A percentile compares a stretch with the other conserved stretches of the same genome.
phyloP scores from a whole-genome alignment of 768 basidiomycete genomes.

The Pisolithus microcarpus region DNA sequence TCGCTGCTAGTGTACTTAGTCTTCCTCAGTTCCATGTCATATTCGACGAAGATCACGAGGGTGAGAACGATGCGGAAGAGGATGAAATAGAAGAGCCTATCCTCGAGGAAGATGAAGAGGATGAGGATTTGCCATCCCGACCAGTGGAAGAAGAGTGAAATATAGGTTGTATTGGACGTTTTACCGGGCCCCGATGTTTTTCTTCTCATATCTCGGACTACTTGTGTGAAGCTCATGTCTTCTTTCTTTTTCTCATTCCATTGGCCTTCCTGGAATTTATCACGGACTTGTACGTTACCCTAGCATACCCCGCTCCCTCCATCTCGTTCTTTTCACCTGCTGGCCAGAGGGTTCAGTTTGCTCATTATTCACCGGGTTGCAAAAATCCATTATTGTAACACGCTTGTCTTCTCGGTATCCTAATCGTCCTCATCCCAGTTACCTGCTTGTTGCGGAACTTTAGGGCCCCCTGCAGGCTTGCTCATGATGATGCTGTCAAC shows the following conservation, averaged over 20 bases:
- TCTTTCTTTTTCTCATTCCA: slow-evolving; percentile 5
- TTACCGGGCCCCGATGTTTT: background rate
- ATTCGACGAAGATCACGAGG: slow-evolving; percentile 65
- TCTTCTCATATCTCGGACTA: background rate
- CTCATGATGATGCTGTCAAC: slow-evolving; percentile 99
- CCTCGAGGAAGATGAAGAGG: slow-evolving; percentile 61
- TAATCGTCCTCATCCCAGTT: slow-evolving; percentile 77
- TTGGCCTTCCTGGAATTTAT: slow-evolving; percentile 20
- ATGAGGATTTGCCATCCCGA: slow-evolving; percentile 33
- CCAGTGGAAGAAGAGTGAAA: slow-evolving; percentile 17
- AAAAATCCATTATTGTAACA: slow-evolving; percentile 22
- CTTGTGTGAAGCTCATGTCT: slow-evolving; percentile 1
- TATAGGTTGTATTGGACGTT: slow-evolving; percentile 6
- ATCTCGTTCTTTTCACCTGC: background rate
- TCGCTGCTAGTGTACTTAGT: background rate
- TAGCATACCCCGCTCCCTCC: slow-evolving; percentile 4
- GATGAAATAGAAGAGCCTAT: slow-evolving; percentile 63
- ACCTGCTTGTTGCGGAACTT: slow-evolving; percentile 78
- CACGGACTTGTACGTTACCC: slow-evolving; percentile 26
- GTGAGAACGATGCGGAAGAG: slow-evolving; percentile 49
- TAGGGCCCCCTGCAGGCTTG: slow-evolving; percentile 86
- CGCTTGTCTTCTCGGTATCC: slow-evolving; percentile 8
- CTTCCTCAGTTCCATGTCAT: slow-evolving; percentile 50
- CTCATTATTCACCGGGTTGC: slow-evolving; percentile 16
- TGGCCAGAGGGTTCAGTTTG: slow-evolving; percentile 2